Conservation (phyloP, 163 green algal species). For the Scenedesmus sp. region DNA sequence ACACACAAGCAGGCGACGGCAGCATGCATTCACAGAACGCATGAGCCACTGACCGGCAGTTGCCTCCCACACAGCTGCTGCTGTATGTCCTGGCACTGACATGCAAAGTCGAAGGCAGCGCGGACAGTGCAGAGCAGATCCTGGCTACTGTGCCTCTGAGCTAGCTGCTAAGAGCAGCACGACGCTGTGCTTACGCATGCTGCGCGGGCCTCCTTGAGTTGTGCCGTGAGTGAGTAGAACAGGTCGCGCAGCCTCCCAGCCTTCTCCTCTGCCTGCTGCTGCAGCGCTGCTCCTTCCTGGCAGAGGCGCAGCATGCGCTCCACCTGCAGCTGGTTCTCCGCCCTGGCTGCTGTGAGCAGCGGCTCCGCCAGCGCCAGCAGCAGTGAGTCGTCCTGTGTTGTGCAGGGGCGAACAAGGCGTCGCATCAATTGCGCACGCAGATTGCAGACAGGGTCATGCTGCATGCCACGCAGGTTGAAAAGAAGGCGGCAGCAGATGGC, state of each 20-base stretch:
- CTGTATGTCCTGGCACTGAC: neutral
- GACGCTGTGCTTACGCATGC: neutral
- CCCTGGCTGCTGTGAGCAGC: slow-evolving; percentile 29
- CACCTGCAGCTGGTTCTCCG: slow-evolving; percentile 42
- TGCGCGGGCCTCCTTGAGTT: slow-evolving; percentile 1
- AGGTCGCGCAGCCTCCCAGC: slow-evolving; percentile 18
- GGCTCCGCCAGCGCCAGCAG: slow-evolving; percentile 31
- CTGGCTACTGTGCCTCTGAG: neutral
- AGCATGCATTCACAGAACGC: neutral
- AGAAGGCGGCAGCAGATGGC: neutral
- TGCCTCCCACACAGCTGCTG: neutral
- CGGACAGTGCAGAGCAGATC: neutral
- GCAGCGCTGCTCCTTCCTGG: neutral
- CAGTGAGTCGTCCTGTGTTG: slow-evolving; percentile 28
- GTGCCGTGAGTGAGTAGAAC: slow-evolving; percentile 43
- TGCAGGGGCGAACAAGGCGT: neutral
- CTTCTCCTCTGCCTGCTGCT: slow-evolving; percentile 30
- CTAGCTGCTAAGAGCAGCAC: neutral
- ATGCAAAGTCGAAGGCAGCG: neutral
- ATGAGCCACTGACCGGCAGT: too few relatives aligned
- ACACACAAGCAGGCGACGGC: neutral
- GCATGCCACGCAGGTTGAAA: neutral
- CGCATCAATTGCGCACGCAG: neutral
- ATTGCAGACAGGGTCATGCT: neutral
- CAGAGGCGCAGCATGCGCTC: neutral